Conservation (phyloP, 495 filamentous ascomycete genomes). For the Penicillium subrubescens region DNA sequence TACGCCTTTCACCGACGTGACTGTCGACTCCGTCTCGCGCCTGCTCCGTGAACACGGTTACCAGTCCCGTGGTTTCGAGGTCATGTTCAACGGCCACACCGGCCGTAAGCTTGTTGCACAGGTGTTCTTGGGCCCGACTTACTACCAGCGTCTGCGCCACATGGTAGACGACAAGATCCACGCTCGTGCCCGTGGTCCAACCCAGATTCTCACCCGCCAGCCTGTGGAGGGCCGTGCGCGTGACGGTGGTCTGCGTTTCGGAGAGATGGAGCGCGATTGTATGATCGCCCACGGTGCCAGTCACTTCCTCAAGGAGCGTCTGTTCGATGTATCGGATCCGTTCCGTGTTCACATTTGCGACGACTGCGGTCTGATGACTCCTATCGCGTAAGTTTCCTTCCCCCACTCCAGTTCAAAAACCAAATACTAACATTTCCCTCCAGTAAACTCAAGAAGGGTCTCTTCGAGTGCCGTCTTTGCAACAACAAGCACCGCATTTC, state of each 20-base stretch:
- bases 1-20: constrained; percentile 97
- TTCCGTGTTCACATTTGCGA: constrained; percentile 98
- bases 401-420: neutral
- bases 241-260: constrained; percentile 97
- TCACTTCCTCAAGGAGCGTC: constrained; percentile 92
- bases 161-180: constrained; percentile 99
- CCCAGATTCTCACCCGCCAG: constrained; percentile 96
- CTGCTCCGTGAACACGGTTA: constrained; percentile 91
- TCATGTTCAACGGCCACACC: constrained; percentile 99
- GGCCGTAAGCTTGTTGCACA: constrained; percentile 90
- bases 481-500: constrained; percentile 98
- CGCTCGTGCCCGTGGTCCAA: constrained; percentile 89
- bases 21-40: constrained; percentile 87
- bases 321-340: constrained; percentile 98
- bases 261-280: constrained; percentile 99
- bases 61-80: constrained; percentile 94
- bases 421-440: constrained; percentile 1
- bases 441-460: constrained; percentile 92
- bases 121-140: constrained; percentile 95
- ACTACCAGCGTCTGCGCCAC: constrained; percentile 97
- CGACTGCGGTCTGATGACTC: constrained; percentile 98
- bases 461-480: constrained; percentile 95
- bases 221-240: constrained; percentile 97
- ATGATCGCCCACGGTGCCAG: constrained; percentile 99
- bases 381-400: constrained; percentile 81